Percentiles rank a stretch among this genome's conserved stretches.
These are phyloP conservation scores for Pythium folliculosum DNA, from an alignment of 352 stramenopile genomes.

Conservation along the genomic window DNA sequence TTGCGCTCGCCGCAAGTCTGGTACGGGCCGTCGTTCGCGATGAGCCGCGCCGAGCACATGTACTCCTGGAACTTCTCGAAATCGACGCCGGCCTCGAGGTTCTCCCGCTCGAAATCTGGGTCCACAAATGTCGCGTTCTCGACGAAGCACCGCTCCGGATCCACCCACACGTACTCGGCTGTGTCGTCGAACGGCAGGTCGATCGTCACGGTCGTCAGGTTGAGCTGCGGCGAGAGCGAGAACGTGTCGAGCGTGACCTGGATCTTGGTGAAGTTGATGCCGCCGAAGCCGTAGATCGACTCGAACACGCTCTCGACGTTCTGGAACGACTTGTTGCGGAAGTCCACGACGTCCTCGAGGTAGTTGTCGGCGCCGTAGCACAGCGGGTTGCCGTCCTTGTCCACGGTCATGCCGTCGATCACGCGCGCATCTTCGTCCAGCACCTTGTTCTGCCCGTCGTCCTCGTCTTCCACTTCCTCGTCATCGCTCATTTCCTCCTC, in stretches of 20 bases:
- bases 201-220: conserved; percentile 11
- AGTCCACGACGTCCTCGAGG: conserved; percentile 5
- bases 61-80: not conserved
- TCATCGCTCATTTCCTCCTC: not conserved
- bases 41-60: conserved; percentile 26
- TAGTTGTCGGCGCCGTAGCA: conserved; percentile 8
- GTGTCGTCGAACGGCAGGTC: conserved; percentile 8
- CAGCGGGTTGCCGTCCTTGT: conserved; percentile 1
- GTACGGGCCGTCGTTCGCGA: conserved; percentile 29
- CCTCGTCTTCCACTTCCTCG: not conserved
- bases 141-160: not conserved
- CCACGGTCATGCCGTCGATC: not conserved
- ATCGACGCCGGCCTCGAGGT: not conserved
- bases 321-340: not conserved
- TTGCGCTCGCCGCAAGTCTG: conserved; percentile 23
- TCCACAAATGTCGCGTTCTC: not conserved
- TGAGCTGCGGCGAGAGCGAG: conserved; percentile 8
- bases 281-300: conserved; percentile 3
- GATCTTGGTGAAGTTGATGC: conserved; percentile 3
- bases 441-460: not conserved
- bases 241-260: conserved; percentile 4
- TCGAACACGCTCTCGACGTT: conserved; percentile 3
- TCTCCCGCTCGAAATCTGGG: not conserved
- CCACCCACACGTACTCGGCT: conserved; percentile 1
- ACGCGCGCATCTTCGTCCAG: conserved; percentile 9